phyloP scores from a whole-genome alignment of 768 basidiomycete species.

The Suillus discolor region DNA sequence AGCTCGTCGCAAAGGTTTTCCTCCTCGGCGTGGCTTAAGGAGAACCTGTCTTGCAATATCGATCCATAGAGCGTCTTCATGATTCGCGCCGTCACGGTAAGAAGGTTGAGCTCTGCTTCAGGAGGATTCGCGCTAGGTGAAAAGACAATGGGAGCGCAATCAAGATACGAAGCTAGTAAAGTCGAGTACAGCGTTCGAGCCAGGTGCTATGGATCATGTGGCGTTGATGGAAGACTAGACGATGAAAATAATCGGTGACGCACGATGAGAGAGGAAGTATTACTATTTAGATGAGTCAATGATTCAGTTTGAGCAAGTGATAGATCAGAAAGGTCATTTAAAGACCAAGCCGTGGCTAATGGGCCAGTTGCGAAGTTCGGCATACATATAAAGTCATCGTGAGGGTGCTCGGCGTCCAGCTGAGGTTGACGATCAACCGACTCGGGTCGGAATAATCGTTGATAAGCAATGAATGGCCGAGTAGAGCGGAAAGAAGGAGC shows the following conservation, averaged over 20 bases:
- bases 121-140: conserved; percentile 60
- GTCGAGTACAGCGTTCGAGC: conserved; percentile 76
- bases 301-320: conserved; percentile 19
- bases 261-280: conserved; percentile 30
- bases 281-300: conserved; percentile 14
- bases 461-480: conserved; percentile 57
- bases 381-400: conserved; percentile 34
- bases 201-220: conserved; percentile 52
- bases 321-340: conserved; percentile 35
- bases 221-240: conserved; percentile 12
- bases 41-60: conserved; percentile 49
- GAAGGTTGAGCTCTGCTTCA: conserved; percentile 61
- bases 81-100: conserved; percentile 61
- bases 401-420: conserved; percentile 20
- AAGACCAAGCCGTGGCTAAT: conserved; percentile 31
- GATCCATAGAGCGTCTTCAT: conserved; percentile 60
- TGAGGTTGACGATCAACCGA: conserved; percentile 24
- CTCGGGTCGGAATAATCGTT: conserved; percentile 42
- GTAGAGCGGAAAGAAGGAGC: conserved; percentile 55
- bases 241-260: conserved; percentile 19
- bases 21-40: conserved; percentile 28
- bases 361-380: conserved; percentile 18
- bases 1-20: conserved; percentile 48
- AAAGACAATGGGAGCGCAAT: conserved; percentile 84
- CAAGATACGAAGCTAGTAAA: conserved; percentile 82